Evolutionary conservation across 2,329 filamentous ascomycete genomes (phyloP).

Genomic region (Cercospora citrullina): DNA sequence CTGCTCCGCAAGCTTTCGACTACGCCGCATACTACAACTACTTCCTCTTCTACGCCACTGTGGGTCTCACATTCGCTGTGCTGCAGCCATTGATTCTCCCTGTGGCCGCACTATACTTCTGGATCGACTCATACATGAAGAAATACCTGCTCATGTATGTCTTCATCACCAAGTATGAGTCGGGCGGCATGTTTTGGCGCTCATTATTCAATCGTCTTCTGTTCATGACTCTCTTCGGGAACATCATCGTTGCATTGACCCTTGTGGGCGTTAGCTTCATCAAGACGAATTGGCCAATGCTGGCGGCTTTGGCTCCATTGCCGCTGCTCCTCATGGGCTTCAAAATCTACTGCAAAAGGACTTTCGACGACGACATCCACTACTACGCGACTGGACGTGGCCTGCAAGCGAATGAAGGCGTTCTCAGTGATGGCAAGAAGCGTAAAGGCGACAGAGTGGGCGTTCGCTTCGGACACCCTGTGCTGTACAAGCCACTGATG

Average conservation of each 20-base stretch:
- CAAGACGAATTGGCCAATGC: slow-evolving; percentile 55
- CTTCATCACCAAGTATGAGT: slow-evolving; percentile 95
- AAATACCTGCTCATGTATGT: slow-evolving; percentile 92
- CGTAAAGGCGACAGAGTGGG: slow-evolving; percentile 65
- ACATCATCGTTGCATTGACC: slow-evolving; percentile 73
- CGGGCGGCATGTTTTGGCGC: slow-evolving; percentile 89
- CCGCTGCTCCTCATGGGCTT: slow-evolving; percentile 77
- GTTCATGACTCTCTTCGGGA: slow-evolving; percentile 75
- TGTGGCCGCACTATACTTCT: slow-evolving; percentile 86
- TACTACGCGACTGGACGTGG: slow-evolving; percentile 73
- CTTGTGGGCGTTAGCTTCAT: slow-evolving; percentile 58
- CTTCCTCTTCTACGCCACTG: slow-evolving; percentile 90
- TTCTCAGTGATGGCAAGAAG: slow-evolving; percentile 43
- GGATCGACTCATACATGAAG: slow-evolving; percentile 83
- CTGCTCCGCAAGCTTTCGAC: slow-evolving; percentile 87
- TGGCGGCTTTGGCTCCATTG: slow-evolving; percentile 67
- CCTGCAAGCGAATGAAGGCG: slow-evolving; percentile 43
- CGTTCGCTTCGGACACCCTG: slow-evolving; percentile 84
- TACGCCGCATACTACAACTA: slow-evolving; percentile 98
- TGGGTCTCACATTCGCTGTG: slow-evolving; percentile 79
- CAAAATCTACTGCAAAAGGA: slow-evolving; percentile 77
- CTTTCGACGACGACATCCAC: slow-evolving; percentile 76
- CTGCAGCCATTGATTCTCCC: slow-evolving; percentile 86
- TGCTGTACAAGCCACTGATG: slow-evolving; percentile 82
- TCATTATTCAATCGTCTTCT: slow-evolving; percentile 90